phyloP scores from a whole-genome alignment of 192 early-diverging fungal species.

The Entomortierella lignicola region DNA sequence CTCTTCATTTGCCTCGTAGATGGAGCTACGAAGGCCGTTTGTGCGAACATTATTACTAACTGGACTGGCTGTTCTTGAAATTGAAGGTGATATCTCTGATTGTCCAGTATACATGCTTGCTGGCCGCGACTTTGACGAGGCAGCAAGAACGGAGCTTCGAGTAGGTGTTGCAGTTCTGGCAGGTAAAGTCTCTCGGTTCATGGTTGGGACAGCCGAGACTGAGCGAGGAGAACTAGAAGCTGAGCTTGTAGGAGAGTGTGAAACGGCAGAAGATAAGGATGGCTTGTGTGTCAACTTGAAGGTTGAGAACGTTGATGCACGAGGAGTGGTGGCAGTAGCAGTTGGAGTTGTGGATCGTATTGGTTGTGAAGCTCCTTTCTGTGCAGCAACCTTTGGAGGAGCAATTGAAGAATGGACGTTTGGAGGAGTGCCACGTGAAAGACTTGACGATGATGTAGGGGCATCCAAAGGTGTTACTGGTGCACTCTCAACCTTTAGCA shows the following conservation, averaged over 20 bases:
- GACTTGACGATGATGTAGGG: constrained; percentile 4
- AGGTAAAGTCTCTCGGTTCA: not conserved
- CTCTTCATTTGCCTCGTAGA: constrained; percentile 12
- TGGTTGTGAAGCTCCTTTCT: not conserved
- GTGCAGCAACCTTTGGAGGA: constrained; percentile 5
- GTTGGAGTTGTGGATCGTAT: not conserved
- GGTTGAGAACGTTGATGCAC: not conserved
- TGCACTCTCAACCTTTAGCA: constrained; percentile 18
- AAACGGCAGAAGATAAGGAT: not conserved
- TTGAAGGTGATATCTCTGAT: not conserved
- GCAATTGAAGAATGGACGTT: not conserved
- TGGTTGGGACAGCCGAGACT: not conserved
- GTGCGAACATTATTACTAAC: not conserved
- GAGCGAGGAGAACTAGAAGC: constrained; percentile 9
- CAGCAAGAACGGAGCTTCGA: not conserved
- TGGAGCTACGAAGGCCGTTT: constrained; percentile 14
- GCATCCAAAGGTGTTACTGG: constrained; percentile 9
- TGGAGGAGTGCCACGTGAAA: not conserved
- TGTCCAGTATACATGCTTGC: not conserved
- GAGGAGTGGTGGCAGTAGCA: not conserved
- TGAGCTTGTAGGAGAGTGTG: not conserved
- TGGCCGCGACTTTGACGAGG: not conserved
- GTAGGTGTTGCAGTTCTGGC: constrained; percentile 6
- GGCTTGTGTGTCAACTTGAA: constrained; percentile 9
- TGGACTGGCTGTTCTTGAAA: constrained; percentile 9